These are phyloP conservation scores for Yarrowia divulgata DNA, from an alignment of 805 yeast genomes.

Conservation along the genomic window DNA sequence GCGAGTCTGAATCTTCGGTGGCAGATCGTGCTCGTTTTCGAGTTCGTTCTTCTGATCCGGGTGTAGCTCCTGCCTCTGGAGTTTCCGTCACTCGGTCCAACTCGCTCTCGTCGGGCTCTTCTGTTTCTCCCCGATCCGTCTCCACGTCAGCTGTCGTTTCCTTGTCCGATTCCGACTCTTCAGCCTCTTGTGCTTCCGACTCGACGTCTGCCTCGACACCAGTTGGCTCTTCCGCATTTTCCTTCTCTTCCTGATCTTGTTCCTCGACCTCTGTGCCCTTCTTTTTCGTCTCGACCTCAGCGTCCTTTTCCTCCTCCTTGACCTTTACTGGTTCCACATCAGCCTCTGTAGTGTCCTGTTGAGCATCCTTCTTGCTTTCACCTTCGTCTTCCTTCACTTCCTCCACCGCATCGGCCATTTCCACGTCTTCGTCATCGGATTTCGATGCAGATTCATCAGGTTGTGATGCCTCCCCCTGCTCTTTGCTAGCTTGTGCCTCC, in stretches of 20 bases:
- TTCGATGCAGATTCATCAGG: not conserved
- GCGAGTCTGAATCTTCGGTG: slow-evolving; percentile 7
- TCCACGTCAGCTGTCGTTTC: slow-evolving; percentile 22
- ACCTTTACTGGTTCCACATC: not conserved
- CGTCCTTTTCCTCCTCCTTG: not conserved
- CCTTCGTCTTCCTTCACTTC: not conserved
- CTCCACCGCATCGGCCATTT: slow-evolving; percentile 1
- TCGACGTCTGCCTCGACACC: not conserved
- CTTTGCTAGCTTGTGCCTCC: not conserved
- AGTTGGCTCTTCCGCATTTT: not conserved
- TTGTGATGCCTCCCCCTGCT: not conserved
- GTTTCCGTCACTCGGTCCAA: slow-evolving; percentile 11
- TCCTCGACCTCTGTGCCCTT: not conserved
- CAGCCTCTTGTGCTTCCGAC: not conserved
- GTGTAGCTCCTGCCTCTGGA: slow-evolving; percentile 21
- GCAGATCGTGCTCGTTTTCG: slow-evolving; percentile 29
- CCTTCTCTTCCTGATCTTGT: not conserved
- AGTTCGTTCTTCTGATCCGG: slow-evolving; percentile 14
- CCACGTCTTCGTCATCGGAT: slow-evolving; percentile 6
- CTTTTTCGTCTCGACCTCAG: not conserved
- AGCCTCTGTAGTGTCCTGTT: not conserved
- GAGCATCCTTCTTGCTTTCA: not conserved
- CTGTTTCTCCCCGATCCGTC: slow-evolving; percentile 14
- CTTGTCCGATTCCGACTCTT: not conserved
- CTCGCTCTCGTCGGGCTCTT: slow-evolving; percentile 20